Base-by-base conservation (phyloP, 805 yeast genomes). In the Candida sithepensis region DNA sequence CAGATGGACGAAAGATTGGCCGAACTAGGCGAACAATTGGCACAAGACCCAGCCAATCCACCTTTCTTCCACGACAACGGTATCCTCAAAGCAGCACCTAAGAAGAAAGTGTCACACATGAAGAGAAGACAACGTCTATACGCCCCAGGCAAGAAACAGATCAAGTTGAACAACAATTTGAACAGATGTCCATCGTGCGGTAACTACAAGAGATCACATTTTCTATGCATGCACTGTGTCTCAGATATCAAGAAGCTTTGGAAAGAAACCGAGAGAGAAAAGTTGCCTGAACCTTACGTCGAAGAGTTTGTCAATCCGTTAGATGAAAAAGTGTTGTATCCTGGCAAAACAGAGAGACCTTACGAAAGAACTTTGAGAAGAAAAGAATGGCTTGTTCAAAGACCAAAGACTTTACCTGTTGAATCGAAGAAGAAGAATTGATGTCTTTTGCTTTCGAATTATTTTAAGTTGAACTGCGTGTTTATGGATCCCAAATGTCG, bases 141-240 rank as follows among this genome's bases (percentile, higher is more conserved):
- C 55, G 90, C 89, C 7, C 88, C 92, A 3, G 95, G 88, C 10
- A 77, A 81, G 48, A 92, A 89, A 65, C 94, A 90, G 57, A 72
- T 88, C 55, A 81, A 87, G 64, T 82, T 84, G 43, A 74, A 87
- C 54, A 78, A 82, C 47, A 84, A 88, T 63, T 72, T 94, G 60
- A 88, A 85, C 52, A 79, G 96, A 65, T 92, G 99, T 65, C 97
- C 98, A 2, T 85, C 96, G 0, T 92, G 99, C 71, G 99, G 99
- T 39, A 85, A 87, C 52, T 85, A 81, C 58, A 94, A 92, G 70
- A 78, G 97, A 61, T 82, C 94, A 1, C 96, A 94, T 67, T 82
- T 90, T 48, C 74, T 92, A 58, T 92, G 99, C 69, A 88, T 89
- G 95, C 79, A 86, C 61, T 92, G 99, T 71, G 91, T 88, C 48